Evolutionary conservation across 73 alveolate species (phyloP), one percentile per base, ranked within the genome.

Genomic region (Blepharisma japonicum): DNA sequence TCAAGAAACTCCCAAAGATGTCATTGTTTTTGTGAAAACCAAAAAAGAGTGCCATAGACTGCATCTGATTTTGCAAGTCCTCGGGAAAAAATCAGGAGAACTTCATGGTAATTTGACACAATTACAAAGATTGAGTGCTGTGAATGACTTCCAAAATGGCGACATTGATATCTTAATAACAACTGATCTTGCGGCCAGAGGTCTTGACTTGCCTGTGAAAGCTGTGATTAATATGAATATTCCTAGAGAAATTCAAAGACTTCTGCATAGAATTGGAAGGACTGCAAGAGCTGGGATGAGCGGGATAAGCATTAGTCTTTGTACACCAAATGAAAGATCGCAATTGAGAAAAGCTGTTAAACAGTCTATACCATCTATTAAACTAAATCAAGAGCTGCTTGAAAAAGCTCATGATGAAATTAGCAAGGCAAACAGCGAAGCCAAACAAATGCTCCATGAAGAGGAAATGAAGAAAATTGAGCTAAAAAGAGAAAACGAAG

Each of bases 141-240:
- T 9, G 68, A 71, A 68, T 7, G 85, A 21, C 77, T 70, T 14
- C 20, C 9, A 46, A 39, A 67, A 79, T 32, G 77, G 55, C 7
- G 84, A 87, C 68, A 71, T 83, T 25, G 91, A 91, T 6, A 82
- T 95, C 42, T 83, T 95, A 72, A 94, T 95, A 45, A 91, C 98
- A 84, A 95, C 99, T 61, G 99, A 95, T 87, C 96, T 95, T 6
- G 99, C 97, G 20, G 98, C 98, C n/a, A 86, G 99, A 77, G 99
- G 99, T 23, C 80, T 95, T 11, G 99, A 95, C 87, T 90, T 95
- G 55, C 97, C 97, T 72, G 98, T 95, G 8, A 87, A 95, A 68
- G 86, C 86, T 79, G 98, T 95, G 18, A 77, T 95, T 81, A 98
- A 95, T 83, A 93, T 89, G 78, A 91, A 95, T 55, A 86, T 95